Evolutionary conservation across 164 flowering plant species (phyloP), one percentile per base, ranked within the genome.

Genomic region (Saururus chinensis): DNA sequence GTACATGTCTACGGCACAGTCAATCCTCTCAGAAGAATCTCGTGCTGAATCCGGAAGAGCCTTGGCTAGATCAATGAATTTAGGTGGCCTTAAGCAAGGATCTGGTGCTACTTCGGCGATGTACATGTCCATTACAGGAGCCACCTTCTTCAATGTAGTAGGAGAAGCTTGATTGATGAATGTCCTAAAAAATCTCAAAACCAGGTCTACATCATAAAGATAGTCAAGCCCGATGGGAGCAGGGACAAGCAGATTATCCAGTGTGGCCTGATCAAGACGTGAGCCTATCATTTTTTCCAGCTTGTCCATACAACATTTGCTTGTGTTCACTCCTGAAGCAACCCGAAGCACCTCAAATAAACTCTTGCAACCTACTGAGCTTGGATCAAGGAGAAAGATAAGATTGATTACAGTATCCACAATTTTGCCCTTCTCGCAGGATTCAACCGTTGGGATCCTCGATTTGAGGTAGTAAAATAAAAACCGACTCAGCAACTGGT

Each of bases 81-180:
- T 87, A 1, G 83, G 76, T 52, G 93, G 83, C 67, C 73, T 86
- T 62, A 92, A 62, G 65, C 65, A 48, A 14, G 81, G 52, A 70
- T 89, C 98, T 0, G 96, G 89, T 0, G 96, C 86, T 6, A 92
- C 87, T 74, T 92, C 98, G 51, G 77, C 67, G 17, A 81, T 66
- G 61, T 84, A 92, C 61, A 70, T 66, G 56, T 87, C 95, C 52
- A 92, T 70, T 67, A 92, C 63, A 13, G 51, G 63, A 5, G 77
- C 75, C 13, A 89, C 93, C 65, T 77, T 83, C 64, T 63, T 78
- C 67, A 83, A 49, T 63, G 67, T 68, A 58, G 52, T 68, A 4
- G 59, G 60, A 0, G 83, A 68, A 10, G 68, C 68, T 21, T 41
- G 58, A 60, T 64, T 41, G 7, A 79, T 59, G 68, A 84, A 92